Conservation (phyloP, 768 basidiomycete species). For the Auricularia sp. region DNA sequence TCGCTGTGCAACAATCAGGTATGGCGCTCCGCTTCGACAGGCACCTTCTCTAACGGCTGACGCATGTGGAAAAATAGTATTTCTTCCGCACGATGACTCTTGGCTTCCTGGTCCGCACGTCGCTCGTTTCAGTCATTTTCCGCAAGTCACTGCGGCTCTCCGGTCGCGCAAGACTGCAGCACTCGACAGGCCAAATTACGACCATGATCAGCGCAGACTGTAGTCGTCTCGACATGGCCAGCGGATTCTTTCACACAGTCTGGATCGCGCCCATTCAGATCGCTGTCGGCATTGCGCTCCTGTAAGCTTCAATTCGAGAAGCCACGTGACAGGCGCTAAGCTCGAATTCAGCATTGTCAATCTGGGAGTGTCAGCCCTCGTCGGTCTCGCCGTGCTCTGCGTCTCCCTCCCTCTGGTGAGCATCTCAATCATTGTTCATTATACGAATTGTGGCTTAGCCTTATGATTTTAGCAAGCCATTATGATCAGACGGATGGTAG, state of each 20-base stretch:
- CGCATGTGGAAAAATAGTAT: background rate
- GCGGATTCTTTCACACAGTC: slow-evolving; percentile 27
- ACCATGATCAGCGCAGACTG: slow-evolving; percentile 63
- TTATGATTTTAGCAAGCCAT: slow-evolving; percentile 27
- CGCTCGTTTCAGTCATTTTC: slow-evolving; percentile 38
- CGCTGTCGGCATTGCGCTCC: slow-evolving; percentile 47
- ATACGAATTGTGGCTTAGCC: too few species aligned
- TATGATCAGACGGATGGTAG: slow-evolving; percentile 42
- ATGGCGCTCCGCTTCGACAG: background rate
- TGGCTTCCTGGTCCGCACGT: slow-evolving; percentile 7
- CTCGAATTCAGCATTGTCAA: slow-evolving; percentile 13
- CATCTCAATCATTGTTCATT: background rate
- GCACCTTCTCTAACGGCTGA: too few species aligned
- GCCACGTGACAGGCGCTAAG: background rate
- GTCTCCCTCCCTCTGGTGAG: background rate
- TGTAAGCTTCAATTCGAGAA: slow-evolving; percentile 14
- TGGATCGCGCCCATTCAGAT: slow-evolving; percentile 59
- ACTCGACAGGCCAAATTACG: slow-evolving; percentile 60
- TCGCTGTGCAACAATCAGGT: slow-evolving; percentile 2
- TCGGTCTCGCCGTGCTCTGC: slow-evolving; percentile 36
- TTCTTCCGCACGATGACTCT: background rate
- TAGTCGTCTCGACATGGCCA: slow-evolving; percentile 40
- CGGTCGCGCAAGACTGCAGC: slow-evolving; percentile 43
- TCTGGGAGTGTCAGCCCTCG: slow-evolving; percentile 61
- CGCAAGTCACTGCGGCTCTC: slow-evolving; percentile 62